Conservation (phyloP, 2,329 filamentous ascomycete species). For the Ceratocystis colombiana region DNA sequence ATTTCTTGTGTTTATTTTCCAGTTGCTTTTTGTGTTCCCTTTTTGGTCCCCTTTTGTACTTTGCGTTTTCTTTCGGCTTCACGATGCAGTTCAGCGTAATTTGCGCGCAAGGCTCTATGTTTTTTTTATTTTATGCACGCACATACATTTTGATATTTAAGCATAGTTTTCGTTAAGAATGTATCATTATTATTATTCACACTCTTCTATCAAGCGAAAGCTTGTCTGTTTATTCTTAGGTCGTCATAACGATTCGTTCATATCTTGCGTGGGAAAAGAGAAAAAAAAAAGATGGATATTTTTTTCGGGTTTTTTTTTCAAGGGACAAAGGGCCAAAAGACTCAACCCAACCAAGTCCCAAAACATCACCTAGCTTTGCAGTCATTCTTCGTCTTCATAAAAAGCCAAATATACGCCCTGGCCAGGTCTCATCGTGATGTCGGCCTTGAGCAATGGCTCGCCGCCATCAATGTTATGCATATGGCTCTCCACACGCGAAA, state of each 20-base stretch:
- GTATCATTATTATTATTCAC: neutral
- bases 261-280: neutral
- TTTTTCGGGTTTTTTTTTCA: no score
- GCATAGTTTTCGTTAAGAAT: neutral
- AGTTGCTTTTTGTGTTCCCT: neutral
- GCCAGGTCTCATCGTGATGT: conserved; percentile 51
- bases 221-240: neutral
- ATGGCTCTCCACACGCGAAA: conserved; percentile 50
- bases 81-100: neutral
- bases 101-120: neutral
- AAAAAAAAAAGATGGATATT: neutral
- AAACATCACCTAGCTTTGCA: neutral
- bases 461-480: conserved; percentile 48
- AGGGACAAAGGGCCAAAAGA: neutral
- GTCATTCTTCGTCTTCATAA: conserved; percentile 37
- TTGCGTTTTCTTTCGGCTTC: neutral
- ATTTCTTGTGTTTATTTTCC: neutral
- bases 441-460: conserved; percentile 44
- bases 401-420: conserved; percentile 50
- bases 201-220: neutral
- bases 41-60: neutral
- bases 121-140: neutral
- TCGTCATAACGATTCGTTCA: neutral
- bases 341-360: neutral
- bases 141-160: neutral